A percentile compares a stretch with the other conserved stretches of the same genome.
Evolutionary conservation across 441 rosid species (phyloP).

Genomic region (Dalechampia spathulata): DNA sequence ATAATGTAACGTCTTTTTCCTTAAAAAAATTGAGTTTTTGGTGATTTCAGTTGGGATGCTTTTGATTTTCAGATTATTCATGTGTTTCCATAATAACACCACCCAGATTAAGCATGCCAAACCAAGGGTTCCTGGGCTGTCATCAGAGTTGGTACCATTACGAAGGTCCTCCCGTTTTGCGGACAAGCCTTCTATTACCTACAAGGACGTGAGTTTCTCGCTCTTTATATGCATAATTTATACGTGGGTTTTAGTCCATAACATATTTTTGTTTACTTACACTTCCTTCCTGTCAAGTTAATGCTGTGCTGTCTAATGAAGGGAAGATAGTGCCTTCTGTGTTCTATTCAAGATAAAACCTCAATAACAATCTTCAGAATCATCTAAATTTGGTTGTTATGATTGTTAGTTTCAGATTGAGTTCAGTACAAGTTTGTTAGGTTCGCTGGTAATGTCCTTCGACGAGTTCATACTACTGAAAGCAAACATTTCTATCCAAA

Average conservation of each 20-base stretch:
- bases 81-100: neutral
- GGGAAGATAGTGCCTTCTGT: too few species aligned
- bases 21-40: neutral
- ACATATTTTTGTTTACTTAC: too few species aligned
- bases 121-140: constrained; percentile 25
- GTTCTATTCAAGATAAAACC: too few species aligned
- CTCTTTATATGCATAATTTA: too few species aligned
- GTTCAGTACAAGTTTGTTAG: neutral
- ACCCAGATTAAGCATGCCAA: constrained; percentile 33
- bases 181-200: constrained; percentile 48
- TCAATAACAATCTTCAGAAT: too few species aligned
- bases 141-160: constrained; percentile 23
- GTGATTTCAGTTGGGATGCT: neutral
- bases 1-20: constrained; percentile 19
- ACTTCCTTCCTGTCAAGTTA: too few species aligned
- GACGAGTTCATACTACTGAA: neutral
- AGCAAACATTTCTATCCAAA: neutral
- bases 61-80: neutral
- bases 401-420: too few species aligned
- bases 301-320: too few species aligned
- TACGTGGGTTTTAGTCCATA: too few species aligned
- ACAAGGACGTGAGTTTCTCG: constrained; percentile 48
- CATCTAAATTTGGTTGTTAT: too few species aligned
- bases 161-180: constrained; percentile 64
- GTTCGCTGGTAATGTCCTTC: neutral